Base-by-base conservation (phyloP, 345 rosid genomes). In the Salix brachista region DNA sequence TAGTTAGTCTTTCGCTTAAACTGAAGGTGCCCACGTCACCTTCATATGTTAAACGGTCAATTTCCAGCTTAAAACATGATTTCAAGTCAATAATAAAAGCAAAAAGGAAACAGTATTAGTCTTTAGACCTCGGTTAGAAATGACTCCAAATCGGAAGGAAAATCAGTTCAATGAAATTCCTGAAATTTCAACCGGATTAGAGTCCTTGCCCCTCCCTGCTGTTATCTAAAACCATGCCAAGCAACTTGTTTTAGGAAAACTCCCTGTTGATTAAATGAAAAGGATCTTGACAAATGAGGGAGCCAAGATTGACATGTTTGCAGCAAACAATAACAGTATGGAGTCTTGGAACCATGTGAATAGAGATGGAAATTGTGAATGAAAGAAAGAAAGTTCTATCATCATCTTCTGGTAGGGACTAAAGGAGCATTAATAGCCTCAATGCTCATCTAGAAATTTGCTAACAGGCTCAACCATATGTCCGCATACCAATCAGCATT, bases 391-490 rank as follows among this genome's bases (percentile, higher is more conserved):
- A 74, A 75, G 46, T 41, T 71, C 21, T 46, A 5, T 12, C 23
- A 30, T 7, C 8, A 3, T 66, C 62, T 26, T 52, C 8, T 34
- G 48, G 67, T 39, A 46, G 42, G 19, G 78, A 69, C 65, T 50
- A 36, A 54, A 68, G 52, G 52, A 36, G 23, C 34, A 60, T 48
- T 62, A 67, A 75, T 74, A 26, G 61, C 62, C 36, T 69, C 19
- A 32, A 68, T 76, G 79, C 74, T 78, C 46, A 72, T 74, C 70
- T 39, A 41, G 73, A 48, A 52, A 30, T 39, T 68, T 73, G 65
- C 65, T 36, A 42, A 50, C 64, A 28, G 37, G 72, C 75, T 71
- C 65, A 83, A n/a, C 26, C 28, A 21, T 7, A 46, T 67, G 52
- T 16, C 61, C 30, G 42, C 58, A 61, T 60, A 26, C 65, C 56